Percentiles rank a stretch among this genome's conserved stretches.
Evolutionary conservation across 257 asterid genomes (phyloP).

Genomic region (Fraxinus pennsylvanica): DNA sequence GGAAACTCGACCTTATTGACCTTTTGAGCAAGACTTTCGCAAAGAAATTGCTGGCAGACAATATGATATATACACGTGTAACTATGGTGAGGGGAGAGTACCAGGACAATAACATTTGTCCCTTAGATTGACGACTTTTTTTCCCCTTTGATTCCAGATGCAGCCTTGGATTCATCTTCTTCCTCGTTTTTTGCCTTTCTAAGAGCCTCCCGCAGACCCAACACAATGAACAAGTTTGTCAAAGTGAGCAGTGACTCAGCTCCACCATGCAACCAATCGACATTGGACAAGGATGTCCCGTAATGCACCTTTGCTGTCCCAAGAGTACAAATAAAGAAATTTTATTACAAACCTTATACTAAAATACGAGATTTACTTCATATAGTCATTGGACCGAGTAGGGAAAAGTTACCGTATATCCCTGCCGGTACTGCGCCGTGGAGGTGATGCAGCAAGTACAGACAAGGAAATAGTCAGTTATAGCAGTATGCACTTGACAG

Average conservation of each 20-base stretch:
- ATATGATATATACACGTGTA: neutral
- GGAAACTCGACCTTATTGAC: neutral
- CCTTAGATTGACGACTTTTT: constrained; percentile 41
- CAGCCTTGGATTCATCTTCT: constrained; percentile 26
- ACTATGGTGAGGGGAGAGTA: neutral
- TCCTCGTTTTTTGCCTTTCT: constrained; percentile 41
- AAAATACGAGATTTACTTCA: neutral
- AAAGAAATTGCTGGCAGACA: neutral
- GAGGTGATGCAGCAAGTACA: constrained; percentile 37
- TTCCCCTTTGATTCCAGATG: constrained; percentile 43
- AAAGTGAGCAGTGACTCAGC: constrained; percentile 92
- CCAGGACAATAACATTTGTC: neutral
- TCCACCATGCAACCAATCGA: constrained; percentile 97
- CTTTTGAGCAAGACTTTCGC: neutral
- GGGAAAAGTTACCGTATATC: constrained; percentile 66
- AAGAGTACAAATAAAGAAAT: constrained; percentile 16
- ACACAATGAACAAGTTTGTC: constrained; percentile 85
- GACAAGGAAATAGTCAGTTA: constrained; percentile 35
- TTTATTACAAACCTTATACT: neutral
- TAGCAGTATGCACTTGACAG: no score
- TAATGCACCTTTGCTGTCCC: constrained; percentile 84
- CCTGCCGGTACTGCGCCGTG: constrained; percentile 83
- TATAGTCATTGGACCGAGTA: neutral
- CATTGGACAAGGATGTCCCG: constrained; percentile 90
- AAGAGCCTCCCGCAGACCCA: constrained; percentile 79